Conservation (phyloP, 139 green algal genomes). For the Marvania coccoides region DNA sequence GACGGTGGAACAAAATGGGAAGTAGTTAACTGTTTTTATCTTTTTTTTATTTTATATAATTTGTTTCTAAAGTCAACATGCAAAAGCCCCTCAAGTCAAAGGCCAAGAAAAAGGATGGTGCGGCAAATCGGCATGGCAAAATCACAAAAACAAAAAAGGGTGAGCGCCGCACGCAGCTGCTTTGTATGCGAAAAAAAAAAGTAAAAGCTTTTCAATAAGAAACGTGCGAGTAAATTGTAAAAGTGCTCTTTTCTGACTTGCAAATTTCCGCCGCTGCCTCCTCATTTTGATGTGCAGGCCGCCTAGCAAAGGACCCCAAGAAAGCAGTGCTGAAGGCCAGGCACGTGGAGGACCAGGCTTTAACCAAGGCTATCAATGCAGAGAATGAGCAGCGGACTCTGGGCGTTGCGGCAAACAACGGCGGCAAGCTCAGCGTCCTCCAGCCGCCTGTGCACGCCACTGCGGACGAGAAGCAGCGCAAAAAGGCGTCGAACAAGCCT, state of each 20-base stretch:
- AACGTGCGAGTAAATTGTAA: too few species aligned
- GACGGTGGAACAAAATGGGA: too few species aligned
- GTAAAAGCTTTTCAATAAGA: too few species aligned
- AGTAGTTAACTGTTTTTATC: too few species aligned
- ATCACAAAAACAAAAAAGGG: neutral
- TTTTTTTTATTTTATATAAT: too few species aligned
- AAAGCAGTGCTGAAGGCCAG: neutral
- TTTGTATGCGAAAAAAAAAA: too few species aligned
- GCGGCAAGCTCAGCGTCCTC: conserved; percentile 18
- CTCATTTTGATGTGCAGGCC: neutral
- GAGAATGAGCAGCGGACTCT: conserved; percentile 19
- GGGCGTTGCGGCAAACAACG: neutral
- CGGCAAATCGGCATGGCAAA: neutral
- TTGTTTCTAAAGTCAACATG: too few species aligned
- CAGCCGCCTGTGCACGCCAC: conserved; percentile 7
- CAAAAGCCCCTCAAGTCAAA: too few species aligned
- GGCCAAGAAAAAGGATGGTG: neutral
- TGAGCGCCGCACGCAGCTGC: neutral
- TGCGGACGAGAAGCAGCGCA: neutral
- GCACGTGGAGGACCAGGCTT: conserved; percentile 1
- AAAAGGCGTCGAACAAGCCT: neutral
- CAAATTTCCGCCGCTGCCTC: neutral
- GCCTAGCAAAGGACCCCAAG: conserved; percentile 14
- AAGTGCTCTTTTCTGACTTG: neutral
- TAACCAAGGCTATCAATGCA: conserved; percentile 24